Evolutionary conservation across 1,139 yeast genomes (phyloP), one percentile per base, ranked within the genome.

Genomic region (Blastobotrys arbuscula): DNA sequence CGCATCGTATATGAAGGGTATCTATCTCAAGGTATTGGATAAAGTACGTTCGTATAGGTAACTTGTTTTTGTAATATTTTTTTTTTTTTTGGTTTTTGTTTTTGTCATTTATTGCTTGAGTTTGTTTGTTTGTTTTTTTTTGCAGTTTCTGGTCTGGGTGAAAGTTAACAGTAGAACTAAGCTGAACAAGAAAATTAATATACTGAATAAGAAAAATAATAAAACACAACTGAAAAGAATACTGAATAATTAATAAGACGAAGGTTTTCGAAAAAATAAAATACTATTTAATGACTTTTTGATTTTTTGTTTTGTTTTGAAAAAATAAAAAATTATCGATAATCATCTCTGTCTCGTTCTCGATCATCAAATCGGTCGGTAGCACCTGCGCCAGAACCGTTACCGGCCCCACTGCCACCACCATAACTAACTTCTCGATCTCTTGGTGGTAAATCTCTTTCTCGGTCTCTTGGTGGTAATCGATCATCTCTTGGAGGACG

Each of bases 381-480:
- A 3, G 10, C 9, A 13, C 38, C 18, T 9, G 9, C 23, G 3
- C 19, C 15, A 13, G 16, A 9, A 33, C 18, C 18, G 13, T 9
- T 9, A 4, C 19, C 15, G 12, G 16, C 8, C 5, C 18, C 18
- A 28, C 12, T 9, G 12, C n/a, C 38, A 19, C 30, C 42, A 5
- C 24, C 39, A 19, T 19, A 24, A 3, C n/a, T n/a, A 15, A 34
- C 34, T 19, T 56, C 61, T 21, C 61, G 48, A 18, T 57, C 61
- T 18, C 39, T 21, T 19, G 54, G 45, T n/a, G 53, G 54, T 30
- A 53, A 40, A 44, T 49, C 52, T 30, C 51, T 34, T 38, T 57
- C 59, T 31, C 62, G 53, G 50, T 49, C 50, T 30, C 59, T 55
- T 33, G 59, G 57, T 9, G 59, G 60, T 3, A 49, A 49, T 36